Evolutionary conservation across 1,139 yeast species (phyloP), one percentile per base, ranked within the genome.

Genomic region (Pichia sp.): DNA sequence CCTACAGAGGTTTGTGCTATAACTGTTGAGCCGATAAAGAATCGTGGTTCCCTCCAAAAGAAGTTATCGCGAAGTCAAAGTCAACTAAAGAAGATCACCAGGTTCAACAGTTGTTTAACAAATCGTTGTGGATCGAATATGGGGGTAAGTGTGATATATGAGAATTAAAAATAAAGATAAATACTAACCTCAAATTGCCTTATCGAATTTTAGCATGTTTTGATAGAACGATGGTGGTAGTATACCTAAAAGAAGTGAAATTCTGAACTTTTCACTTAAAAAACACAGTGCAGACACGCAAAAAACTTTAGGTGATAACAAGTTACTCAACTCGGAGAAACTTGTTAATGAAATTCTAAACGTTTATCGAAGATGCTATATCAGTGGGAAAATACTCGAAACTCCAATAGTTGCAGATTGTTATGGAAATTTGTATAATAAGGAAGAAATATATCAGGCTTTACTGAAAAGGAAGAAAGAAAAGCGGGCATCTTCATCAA

Each of bases 331-430:
- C 23, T 29, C 33, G 4, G 37, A 29, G 8, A 39, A 31, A 10
- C 26, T 36, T n/a, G 27, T 39, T 43, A 4, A 45, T 45, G 44
- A 45, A 49, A 44, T 48, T 50, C 45, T 49, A 56, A 60, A 46
- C 52, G 53, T 40, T 36, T 69, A 81, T 76, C 58, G 67, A 43
- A 59, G 60, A 5, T 77, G 83, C 50, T 57, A 64, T 4, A 52
- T 79, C 27, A 64, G 74, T 1, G 67, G 67, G 3, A 61, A 62
- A 27, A 60, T 58, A 9, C 62, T 78, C 27, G 55, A 50, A 8
- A 60, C 58, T 5, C 85, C 82, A 0, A 66, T 86, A 3, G 85
- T 83, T 5, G 76, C 88, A 32, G 96, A 87, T 62, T 82, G 71
- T 58, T 66, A 66, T 48, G 97, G 97, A 0, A 61, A 68, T 34